Conservation (phyloP, 2,329 filamentous ascomycete genomes). For the Arachnomyces sp. region DNA sequence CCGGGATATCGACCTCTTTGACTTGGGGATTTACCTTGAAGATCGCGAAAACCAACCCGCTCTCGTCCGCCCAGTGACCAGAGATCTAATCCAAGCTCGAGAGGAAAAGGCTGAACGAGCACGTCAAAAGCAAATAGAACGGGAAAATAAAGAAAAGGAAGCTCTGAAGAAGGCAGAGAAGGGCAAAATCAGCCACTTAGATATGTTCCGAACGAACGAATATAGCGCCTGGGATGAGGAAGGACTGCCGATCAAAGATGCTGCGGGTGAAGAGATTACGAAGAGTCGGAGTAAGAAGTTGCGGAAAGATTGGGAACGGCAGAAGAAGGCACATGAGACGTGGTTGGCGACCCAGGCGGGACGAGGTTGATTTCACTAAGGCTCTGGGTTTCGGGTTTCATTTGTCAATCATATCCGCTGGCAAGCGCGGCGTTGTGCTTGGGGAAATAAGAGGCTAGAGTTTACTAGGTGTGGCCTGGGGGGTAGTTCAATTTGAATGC, state of each 20-base stretch:
- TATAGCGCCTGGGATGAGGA: constrained; percentile 76
- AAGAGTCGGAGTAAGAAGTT: constrained; percentile 76
- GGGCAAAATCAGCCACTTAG: constrained; percentile 48
- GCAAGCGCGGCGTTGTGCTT: too few relatives aligned
- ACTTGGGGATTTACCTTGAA: constrained; percentile 79
- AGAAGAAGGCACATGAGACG: constrained; percentile 75
- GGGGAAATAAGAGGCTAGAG: too few relatives aligned
- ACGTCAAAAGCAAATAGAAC: constrained; percentile 46
- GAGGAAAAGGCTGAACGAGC: constrained; percentile 40
- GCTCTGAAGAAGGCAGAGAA: constrained; percentile 45
- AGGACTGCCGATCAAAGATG: constrained; percentile 69
- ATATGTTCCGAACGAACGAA: constrained; percentile 52
- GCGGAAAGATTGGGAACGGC: constrained; percentile 80
- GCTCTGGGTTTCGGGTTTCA: too few relatives aligned
- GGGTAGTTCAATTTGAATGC: too few relatives aligned
- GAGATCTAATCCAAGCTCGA: constrained; percentile 45
- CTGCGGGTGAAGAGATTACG: constrained; percentile 67
- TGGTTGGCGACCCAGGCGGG: constrained; percentile 28
- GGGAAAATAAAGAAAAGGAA: constrained; percentile 50
- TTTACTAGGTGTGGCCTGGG: too few relatives aligned
- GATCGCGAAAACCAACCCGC: constrained; percentile 64
- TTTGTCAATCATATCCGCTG: too few relatives aligned
- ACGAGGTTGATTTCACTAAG: too few relatives aligned
- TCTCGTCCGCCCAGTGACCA: constrained; percentile 60
- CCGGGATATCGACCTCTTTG: constrained; percentile 71